Base-by-base conservation (phyloP, 1,284 basidiomycete species). In the Fomes fomentarius region DNA sequence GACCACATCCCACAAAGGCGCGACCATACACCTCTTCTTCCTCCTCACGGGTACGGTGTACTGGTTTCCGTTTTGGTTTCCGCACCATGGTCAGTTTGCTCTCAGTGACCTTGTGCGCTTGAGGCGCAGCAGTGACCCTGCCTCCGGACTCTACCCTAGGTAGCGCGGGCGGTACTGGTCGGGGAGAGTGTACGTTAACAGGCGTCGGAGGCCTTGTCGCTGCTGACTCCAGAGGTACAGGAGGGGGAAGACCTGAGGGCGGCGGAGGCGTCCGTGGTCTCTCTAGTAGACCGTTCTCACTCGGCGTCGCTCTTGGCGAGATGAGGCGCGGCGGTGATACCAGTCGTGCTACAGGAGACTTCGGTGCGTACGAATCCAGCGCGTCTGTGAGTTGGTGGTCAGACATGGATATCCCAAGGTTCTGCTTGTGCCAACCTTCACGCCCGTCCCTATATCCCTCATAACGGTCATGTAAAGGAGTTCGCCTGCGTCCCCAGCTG, bases 1-100 rank as follows among this genome's bases (percentile, higher is more conserved):
- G 74, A 2, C 93, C 91, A 63, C 89, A 91, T 0, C 95, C 95
- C 17, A 78, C 72, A 62, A 97, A 94, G 3, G 73, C 73, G 54
- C 82, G 82, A 3, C 84, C 83, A 64, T 90, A 91, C 0, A 79
- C 82, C 37, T 73, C 71, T 60, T 77, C 68, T 66, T 96, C 94
- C 56, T 89, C 82, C 56, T 86, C 84, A 21, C 76, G 72, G 2
- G 85, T 76, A 51, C 86, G 78, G n/a, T 77, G 76, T 2, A 76
- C 69, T 1, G 76, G 74, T 49, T 65, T 69, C 30, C 69, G 67
- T 34, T 57, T 63, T 5, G 51, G 49, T n/a, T 52, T 52, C 17
- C 59, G 64, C 14, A 54, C 52, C 15, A 49, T 35, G 15, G 47
- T 46, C 4, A 41, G 41, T 17, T 37, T 40, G 31, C 12, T 38